phyloP scores from a whole-genome alignment of 176 grass and related monocot species.

The Aegilops umbellulata region DNA sequence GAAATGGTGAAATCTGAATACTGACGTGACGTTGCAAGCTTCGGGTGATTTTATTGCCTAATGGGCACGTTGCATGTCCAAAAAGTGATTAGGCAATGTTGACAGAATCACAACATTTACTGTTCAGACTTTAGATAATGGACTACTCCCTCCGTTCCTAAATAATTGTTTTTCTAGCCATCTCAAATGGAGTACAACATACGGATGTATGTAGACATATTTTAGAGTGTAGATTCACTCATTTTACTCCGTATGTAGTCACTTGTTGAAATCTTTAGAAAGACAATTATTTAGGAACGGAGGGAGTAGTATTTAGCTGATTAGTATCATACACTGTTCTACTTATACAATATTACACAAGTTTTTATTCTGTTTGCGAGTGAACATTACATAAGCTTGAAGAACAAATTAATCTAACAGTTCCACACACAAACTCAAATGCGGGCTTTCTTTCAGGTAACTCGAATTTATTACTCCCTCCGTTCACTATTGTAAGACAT shows the following conservation, averaged over 20 bases:
- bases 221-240: no score
- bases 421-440: not conserved
- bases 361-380: no score
- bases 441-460: not conserved
- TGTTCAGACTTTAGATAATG: not conserved
- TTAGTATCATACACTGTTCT: not conserved
- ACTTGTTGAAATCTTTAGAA: no score
- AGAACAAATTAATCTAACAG: not conserved
- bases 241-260: no score
- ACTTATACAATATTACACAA: no score
- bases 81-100: not conserved
- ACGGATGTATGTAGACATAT: no score
- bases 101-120: not conserved
- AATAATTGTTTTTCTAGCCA: no score
- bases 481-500: no score
- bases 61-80: not conserved
- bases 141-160: no score
- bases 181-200: no score
- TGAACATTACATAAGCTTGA: not conserved
- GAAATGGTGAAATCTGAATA: not conserved
- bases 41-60: not conserved
- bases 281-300: no score
- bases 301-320: not conserved
- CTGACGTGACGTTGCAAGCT: not conserved
- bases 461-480: not conserved